phyloP scores from a whole-genome alignment of 1,284 basidiomycete species.

The Thecaphora frezii region DNA sequence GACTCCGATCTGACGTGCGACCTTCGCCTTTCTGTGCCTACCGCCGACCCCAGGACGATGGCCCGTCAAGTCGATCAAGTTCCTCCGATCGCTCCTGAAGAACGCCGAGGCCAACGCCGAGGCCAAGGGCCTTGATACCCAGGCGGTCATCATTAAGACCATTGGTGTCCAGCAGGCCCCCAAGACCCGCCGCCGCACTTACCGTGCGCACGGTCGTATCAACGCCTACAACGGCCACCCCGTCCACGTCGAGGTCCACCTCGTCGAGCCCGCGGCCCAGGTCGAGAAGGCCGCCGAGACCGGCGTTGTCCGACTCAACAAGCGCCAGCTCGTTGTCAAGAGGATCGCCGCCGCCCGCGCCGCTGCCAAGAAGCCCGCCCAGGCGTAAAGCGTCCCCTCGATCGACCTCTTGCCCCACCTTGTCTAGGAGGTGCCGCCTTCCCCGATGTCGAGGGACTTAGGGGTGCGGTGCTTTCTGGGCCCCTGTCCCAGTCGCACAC shows the following conservation, averaged over 20 bases:
- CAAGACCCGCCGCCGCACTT: conserved; percentile 99
- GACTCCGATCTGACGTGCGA: no score
- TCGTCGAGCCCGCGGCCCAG: conserved; percentile 51
- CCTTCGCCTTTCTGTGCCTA: neutral
- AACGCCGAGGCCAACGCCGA: conserved; percentile 99
- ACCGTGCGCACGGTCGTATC: conserved; percentile 93
- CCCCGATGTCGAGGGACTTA: no score
- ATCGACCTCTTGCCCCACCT: conserved; percentile 1
- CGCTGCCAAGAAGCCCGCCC: conserved; percentile 25
- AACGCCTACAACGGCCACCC: conserved; percentile 75
- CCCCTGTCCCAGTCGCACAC: no score
- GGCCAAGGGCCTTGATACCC: conserved; percentile 90
- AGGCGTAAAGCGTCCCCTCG: conserved; percentile 6
- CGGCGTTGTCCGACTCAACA: conserved; percentile 48
- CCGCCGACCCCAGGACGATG: conserved; percentile 72
- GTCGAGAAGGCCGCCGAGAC: conserved; percentile 53
- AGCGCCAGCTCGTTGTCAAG: conserved; percentile 56
- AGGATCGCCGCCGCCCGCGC: conserved; percentile 49
- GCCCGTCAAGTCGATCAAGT: conserved; percentile 98
- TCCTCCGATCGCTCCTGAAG: conserved; percentile 91
- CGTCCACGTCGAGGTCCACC: conserved; percentile 79
- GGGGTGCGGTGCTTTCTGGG: no score
- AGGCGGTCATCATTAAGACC: conserved; percentile 92
- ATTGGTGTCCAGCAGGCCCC: conserved; percentile 98
- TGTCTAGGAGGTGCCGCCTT: no score